phyloP scores from a whole-genome alignment of 2,329 filamentous ascomycete species.

The Pyricularia pennisetigena region DNA sequence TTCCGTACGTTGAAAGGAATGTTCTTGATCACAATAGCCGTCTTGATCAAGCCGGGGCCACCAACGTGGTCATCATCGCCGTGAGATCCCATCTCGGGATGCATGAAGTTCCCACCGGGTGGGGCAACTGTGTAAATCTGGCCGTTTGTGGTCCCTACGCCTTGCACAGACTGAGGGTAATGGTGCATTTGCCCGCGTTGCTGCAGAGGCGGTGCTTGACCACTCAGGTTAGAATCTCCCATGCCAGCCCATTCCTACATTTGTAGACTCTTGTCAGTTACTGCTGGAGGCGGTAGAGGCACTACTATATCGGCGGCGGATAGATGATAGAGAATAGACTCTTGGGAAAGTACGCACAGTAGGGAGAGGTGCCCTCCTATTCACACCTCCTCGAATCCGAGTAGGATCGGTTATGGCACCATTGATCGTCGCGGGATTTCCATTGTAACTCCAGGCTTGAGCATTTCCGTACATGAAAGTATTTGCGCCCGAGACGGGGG shows the following conservation, averaged over 20 bases:
- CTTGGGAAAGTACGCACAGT: slow-evolving; percentile 39
- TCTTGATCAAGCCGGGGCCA: slow-evolving; percentile 88
- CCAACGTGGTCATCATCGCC: slow-evolving; percentile 32
- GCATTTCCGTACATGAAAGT: slow-evolving; percentile 54
- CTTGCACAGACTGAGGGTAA: neutral
- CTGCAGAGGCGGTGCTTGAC: slow-evolving; percentile 9
- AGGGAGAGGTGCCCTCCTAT: slow-evolving; percentile 55
- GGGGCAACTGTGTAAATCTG: slow-evolving; percentile 4
- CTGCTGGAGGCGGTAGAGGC: neutral
- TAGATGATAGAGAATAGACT: neutral
- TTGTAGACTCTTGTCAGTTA: slow-evolving; percentile 6
- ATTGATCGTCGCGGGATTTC: slow-evolving; percentile 54
- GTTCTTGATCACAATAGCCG: slow-evolving; percentile 98
- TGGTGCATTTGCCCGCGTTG: slow-evolving; percentile 10
- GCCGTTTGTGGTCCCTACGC: slow-evolving; percentile 3
- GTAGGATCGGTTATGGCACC: slow-evolving; percentile 56
- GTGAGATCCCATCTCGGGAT: slow-evolving; percentile 26
- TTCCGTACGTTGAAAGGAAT: slow-evolving; percentile 98
- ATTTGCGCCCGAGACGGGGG: slow-evolving; percentile 17
- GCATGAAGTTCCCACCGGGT: slow-evolving; percentile 22
- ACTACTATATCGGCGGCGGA: neutral
- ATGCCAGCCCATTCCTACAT: slow-evolving; percentile 8
- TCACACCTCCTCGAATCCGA: slow-evolving; percentile 40
- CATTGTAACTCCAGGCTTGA: slow-evolving; percentile 70
- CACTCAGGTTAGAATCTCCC: slow-evolving; percentile 6